Evolutionary conservation across 2,329 filamentous ascomycete species (phyloP), one percentile per base, ranked within the genome.

Genomic region (Penicillium sp.): DNA sequence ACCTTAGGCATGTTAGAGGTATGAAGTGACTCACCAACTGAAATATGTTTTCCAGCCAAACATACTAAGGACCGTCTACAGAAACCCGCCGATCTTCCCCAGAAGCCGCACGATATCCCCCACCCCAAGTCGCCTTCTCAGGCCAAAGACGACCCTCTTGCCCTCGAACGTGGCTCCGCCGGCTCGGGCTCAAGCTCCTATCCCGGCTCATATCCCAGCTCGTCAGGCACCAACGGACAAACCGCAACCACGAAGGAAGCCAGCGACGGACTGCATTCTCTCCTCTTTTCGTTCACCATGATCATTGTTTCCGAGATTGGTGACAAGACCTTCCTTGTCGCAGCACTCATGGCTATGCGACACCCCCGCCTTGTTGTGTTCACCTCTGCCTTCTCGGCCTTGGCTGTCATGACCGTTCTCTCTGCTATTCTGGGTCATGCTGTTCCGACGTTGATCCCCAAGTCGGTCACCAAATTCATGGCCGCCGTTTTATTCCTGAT

Each of bases 291-390:
- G 15, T 85, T 96, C 54, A 93, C 92, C 52, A 99, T 97, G 94
- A 99, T 99, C 65, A 79, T 97, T 57, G 88, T 97, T 64, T 96
- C 93, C 43, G 94, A 99, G 72, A 85, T 99, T 65, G 94, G 94
- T 58, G 94, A 99, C 82, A 99, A 99, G 77, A 99, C 94, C 0
- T 99, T 99, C 78, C 81, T 99, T 41, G 90, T 99, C 21, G 94
- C 94, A 6, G 93, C 92, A 7, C 83, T 99, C 16, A 99, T 99
- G 94, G 94, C 94, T 12, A 99, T 99, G 94, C 94, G 96, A 70
- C 93, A 99, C 66, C 88, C 94, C 57, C 87, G 94, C 47, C 78
- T 96, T 59, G 82, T 97, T 12, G 94, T 99, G 56, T 99, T 99
- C 75, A 89, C 90, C 2, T 91, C 94, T 7, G 94, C 94, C n/a